Evolutionary conservation across 148 eudicot genomes (phyloP), one percentile per base, ranked within the genome.

Genomic region (Rhododendron williamsianum): DNA sequence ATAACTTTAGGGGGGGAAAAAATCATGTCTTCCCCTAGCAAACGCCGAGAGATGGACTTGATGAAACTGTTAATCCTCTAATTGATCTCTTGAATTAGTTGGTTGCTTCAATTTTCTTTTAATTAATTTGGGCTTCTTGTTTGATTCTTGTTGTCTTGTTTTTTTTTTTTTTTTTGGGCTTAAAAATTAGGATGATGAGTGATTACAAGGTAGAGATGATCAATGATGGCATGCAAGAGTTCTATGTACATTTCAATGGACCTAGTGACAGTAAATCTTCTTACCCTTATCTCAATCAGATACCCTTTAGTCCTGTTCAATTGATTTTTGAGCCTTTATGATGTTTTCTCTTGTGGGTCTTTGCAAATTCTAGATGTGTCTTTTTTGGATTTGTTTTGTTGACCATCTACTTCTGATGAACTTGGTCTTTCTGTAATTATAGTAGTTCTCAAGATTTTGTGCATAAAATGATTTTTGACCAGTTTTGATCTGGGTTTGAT

Each of bases 121-220:
- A 46, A 80, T 73, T 67, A 76, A n/a, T 79, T 52, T 71, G 18
- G 23, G 25, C 46, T 13, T 79, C 0, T 87, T 89, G 54, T n/a
- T 86, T 56, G 12, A 25, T 81, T 83, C 36, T 69, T 69, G 36
- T 27, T 27, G 13, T 67, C 73, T 69, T 69, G 12, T 6, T 69
- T 30, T 69, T 69, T 69, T 33, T 33, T 33, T 27, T 63, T 65
- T 65, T n/a, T 65, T 48, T 79, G 56, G 78, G 71, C 46, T 18
- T 86, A 78, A 78, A 80, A 38, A 43, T 3, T 78, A 96, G 98
- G 95, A 96, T 96, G 98, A 96, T 96, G 98, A 94, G 95, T 89
- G 98, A 96, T 87, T 96, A 96, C 90, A 96, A 96, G 91, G 98
- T 96, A 88, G 98, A 96, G 90, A 94, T 91, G 93, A 92, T 96